Conservation (phyloP, 1,139 yeast genomes). For the Debaryomyces psychrophilus region DNA sequence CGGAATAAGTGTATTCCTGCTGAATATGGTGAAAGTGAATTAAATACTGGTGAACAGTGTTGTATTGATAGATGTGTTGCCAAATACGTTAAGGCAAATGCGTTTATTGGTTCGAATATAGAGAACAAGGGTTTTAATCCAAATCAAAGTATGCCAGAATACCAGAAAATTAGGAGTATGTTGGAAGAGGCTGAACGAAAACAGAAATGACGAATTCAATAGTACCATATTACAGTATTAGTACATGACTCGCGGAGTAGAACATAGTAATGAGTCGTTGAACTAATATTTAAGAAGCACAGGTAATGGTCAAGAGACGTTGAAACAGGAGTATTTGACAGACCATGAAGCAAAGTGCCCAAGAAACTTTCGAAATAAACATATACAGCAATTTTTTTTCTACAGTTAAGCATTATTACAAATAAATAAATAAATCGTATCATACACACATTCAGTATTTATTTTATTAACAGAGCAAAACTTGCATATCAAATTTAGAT, state of each 20-base stretch:
- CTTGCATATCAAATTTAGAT: constrained; percentile 35
- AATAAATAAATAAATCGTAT: constrained; percentile 9
- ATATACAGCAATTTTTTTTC: constrained; percentile 3
- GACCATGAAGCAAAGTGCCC: not conserved
- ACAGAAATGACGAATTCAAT: not conserved
- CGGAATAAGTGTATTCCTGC: constrained; percentile 70
- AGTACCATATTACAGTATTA: not conserved
- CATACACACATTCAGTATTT: constrained; percentile 7
- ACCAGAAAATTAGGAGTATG: constrained; percentile 28
- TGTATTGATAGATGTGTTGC: constrained; percentile 81
- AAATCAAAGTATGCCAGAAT: constrained; percentile 42
- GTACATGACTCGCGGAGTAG: not conserved
- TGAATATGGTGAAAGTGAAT: constrained; percentile 78
- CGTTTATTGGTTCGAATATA: constrained; percentile 55
- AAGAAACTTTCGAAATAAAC: not conserved
- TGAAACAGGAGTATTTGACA: not conserved
- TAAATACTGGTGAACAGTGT: constrained; percentile 73
- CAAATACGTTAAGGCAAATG: constrained; percentile 70
- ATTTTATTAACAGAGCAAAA: constrained; percentile 3
- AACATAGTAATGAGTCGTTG: not conserved
- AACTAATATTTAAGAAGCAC: not conserved
- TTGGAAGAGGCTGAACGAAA: constrained; percentile 5
- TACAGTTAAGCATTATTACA: constrained; percentile 5
- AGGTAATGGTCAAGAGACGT: not conserved
- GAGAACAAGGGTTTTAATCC: constrained; percentile 37